Percentiles rank a stretch among this genome's conserved stretches.
Evolutionary conservation across 306 rosid genomes (phyloP).

Genomic region (Cercis canadensis): DNA sequence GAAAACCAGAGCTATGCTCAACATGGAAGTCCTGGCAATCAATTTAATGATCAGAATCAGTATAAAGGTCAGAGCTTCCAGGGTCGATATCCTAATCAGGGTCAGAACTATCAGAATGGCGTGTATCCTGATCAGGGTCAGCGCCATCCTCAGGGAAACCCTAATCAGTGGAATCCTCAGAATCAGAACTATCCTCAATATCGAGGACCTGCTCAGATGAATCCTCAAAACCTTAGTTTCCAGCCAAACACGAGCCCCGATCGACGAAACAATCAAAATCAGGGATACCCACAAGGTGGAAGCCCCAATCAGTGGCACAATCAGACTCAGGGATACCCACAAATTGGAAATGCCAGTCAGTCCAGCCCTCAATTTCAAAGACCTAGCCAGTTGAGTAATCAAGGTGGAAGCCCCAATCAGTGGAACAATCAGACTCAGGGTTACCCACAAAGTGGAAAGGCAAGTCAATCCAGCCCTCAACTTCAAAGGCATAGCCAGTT

Average conservation of each 20-base stretch:
- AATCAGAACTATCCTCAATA: constrained; percentile 20
- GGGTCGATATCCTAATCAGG: constrained; percentile 37
- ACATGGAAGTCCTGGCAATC: constrained; percentile 8
- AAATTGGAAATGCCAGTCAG: constrained; percentile 26
- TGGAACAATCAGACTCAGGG: constrained; percentile 42
- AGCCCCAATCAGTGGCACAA: constrained; percentile 41
- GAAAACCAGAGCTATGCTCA: constrained; percentile 36
- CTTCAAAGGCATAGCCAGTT: constrained; percentile 43
- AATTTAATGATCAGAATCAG: constrained; percentile 3
- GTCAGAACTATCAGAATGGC: constrained; percentile 26
- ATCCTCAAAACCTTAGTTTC: constrained; percentile 43
- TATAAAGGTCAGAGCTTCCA: constrained; percentile 35
- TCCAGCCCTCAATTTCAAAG: constrained; percentile 37
- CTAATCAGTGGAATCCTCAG: constrained; percentile 41
- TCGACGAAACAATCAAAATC: constrained; percentile 47
- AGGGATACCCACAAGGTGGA: constrained; percentile 35
- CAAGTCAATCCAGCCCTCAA: constrained; percentile 21
- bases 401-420: constrained; percentile 33
- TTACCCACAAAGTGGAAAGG: constrained; percentile 34
- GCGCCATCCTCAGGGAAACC: constrained; percentile 33
- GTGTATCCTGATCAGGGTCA: constrained; percentile 29
- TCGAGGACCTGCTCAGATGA: constrained; percentile 20
- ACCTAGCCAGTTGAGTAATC: constrained; percentile 48
- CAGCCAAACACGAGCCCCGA: constrained; percentile 43
- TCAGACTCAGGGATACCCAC: constrained; percentile 40